Percentiles rank a stretch among this genome's conserved stretches.
phyloP scores from a whole-genome alignment of 176 grass and related monocot genomes.

The Oryza meyeriana region DNA sequence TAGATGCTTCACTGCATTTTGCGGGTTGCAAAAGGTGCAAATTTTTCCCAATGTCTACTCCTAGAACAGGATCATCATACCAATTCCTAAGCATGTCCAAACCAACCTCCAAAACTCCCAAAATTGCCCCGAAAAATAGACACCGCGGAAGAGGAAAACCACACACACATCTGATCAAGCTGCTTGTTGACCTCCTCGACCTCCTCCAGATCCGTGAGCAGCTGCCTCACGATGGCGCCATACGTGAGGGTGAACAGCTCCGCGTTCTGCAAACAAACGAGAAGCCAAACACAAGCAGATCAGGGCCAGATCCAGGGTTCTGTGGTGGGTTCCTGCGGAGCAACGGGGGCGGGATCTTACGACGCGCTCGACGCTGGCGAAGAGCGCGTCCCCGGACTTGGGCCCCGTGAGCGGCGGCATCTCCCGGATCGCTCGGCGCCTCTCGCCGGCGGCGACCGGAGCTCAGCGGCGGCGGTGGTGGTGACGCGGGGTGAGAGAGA shows the following conservation, averaged over 20 bases:
- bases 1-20: not conserved
- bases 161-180: conserved; percentile 88
- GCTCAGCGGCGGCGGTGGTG: not conserved
- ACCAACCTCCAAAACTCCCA: not conserved
- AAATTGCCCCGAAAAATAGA: not conserved
- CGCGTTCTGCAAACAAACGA: conserved; percentile 55
- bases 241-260: conserved; percentile 98
- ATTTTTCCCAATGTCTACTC: not conserved
- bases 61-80: not conserved
- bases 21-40: not conserved
- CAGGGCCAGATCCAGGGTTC: conserved; percentile 14
- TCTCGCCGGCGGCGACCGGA: not conserved
- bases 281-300: not conserved
- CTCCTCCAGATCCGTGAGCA: conserved; percentile 97
- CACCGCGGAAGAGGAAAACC: not conserved
- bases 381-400: conserved; percentile 87
- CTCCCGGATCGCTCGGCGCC: conserved; percentile 27
- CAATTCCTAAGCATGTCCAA: not conserved
- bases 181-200: conserved; percentile 99
- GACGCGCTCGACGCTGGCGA: conserved; percentile 93
- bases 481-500: too few relatives aligned
- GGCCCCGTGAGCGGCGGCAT: conserved; percentile 60
- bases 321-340: not conserved
- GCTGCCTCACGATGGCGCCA: conserved; percentile 93
- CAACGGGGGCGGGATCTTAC: conserved; percentile 41